These are phyloP conservation scores for Canna indica DNA, from an alignment of 176 grass and related monocot species.

Conservation along the genomic window DNA sequence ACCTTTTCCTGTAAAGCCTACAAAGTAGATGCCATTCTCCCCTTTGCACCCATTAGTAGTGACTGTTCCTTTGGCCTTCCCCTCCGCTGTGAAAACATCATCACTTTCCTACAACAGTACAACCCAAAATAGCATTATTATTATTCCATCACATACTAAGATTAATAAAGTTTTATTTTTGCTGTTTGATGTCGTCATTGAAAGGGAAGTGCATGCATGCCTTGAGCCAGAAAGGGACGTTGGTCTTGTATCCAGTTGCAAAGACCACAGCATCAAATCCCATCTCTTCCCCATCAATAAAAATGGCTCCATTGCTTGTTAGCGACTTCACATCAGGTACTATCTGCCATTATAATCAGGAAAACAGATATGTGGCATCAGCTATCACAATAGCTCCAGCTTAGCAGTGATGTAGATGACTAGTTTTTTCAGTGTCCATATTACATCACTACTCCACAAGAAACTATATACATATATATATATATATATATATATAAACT, in stretches of 20 bases:
- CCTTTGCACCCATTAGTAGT: conserved; percentile 49
- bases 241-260: conserved; percentile 94
- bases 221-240: conserved; percentile 89
- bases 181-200: not conserved
- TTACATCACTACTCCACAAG: no score
- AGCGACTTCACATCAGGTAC: conserved; percentile 70
- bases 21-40: conserved; percentile 64
- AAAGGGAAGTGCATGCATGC: conserved; percentile 10
- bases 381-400: not conserved
- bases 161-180: not conserved
- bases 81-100: conserved; percentile 60
- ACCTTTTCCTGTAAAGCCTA: conserved; percentile 76
- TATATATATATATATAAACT: not conserved
- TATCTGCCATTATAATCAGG: conserved; percentile 43
- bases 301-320: conserved; percentile 42
- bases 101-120: conserved; percentile 32
- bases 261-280: conserved; percentile 72
- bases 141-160: not conserved
- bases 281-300: conserved; percentile 70
- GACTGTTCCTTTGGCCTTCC: conserved; percentile 42
- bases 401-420: no score
- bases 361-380: conserved; percentile 14
- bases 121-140: not conserved
- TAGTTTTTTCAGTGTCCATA: no score
- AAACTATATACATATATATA: not conserved